Evolutionary conservation across 805 yeast genomes (phyloP).

Genomic region (Pichia cabralensis): DNA sequence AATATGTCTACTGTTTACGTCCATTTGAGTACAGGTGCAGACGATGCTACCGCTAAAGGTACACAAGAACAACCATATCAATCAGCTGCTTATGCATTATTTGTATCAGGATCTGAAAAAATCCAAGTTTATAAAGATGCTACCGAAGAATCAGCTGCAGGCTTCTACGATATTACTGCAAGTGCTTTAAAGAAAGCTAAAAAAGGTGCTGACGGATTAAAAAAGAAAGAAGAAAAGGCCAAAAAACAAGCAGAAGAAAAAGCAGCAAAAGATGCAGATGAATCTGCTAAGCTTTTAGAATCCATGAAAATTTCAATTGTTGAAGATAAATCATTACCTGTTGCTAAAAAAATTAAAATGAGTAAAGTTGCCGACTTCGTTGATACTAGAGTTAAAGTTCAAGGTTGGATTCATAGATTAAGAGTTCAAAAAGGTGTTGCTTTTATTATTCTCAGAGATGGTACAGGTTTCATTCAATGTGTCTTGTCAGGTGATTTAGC

Average conservation of each 20-base stretch:
- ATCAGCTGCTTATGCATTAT: slow-evolving; percentile 77
- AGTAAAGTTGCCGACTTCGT: slow-evolving; percentile 40
- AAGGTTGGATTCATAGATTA: slow-evolving; percentile 96
- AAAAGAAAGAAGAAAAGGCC: slow-evolving; percentile 67
- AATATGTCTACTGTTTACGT: slow-evolving; percentile 30
- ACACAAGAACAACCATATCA: slow-evolving; percentile 62
- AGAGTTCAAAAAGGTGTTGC: slow-evolving; percentile 88
- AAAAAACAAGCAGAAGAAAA: slow-evolving; percentile 44
- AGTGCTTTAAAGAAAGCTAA: slow-evolving; percentile 93
- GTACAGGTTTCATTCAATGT: slow-evolving; percentile 83
- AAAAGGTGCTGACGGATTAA: slow-evolving; percentile 88
- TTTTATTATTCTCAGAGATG: slow-evolving; percentile 89
- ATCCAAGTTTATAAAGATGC: slow-evolving; percentile 48
- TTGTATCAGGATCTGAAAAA: slow-evolving; percentile 35
- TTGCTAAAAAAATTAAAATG: slow-evolving; percentile 61
- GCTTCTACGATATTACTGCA: slow-evolving; percentile 70
- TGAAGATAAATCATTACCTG: slow-evolving; percentile 67
- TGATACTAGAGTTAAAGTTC: slow-evolving; percentile 61
- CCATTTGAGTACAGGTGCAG: slow-evolving; percentile 65
- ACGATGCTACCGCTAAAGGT: slow-evolving; percentile 50
- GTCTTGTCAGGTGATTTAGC: slow-evolving; percentile 89
- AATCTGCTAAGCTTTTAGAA: slow-evolving; percentile 65
- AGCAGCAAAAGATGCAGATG: slow-evolving; percentile 54
- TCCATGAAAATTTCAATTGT: slow-evolving; percentile 67
- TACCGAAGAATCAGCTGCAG: slow-evolving; percentile 39